Percentiles rank a stretch among this genome's conserved stretches.
These are phyloP conservation scores for Mycena sp. DNA, from an alignment of 1,284 basidiomycete species.

Conservation along the genomic window DNA sequence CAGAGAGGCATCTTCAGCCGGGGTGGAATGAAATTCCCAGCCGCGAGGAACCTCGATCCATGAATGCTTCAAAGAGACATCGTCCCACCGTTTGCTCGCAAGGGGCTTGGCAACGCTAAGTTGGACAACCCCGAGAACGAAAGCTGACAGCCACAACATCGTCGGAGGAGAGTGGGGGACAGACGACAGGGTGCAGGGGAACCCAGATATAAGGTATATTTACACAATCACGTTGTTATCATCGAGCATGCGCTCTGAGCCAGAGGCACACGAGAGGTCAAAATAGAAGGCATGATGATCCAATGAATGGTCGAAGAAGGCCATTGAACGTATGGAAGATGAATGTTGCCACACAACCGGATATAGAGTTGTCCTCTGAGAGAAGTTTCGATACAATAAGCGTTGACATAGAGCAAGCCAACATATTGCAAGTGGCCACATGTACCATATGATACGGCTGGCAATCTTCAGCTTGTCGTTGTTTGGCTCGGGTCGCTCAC, in stretches of 20 bases:
- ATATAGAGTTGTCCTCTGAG: too few species aligned
- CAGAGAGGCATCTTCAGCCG: conserved; percentile 48
- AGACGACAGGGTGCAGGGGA: neutral
- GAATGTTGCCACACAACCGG: too few species aligned
- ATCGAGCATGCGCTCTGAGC: conserved; percentile 17
- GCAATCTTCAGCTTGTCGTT: too few species aligned
- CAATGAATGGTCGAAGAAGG: conserved; percentile 13
- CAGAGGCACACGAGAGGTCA: conserved; percentile 8
- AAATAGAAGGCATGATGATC: conserved; percentile 18
- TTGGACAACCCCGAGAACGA: conserved; percentile 26
- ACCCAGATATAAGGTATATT: neutral
- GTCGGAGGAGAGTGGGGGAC: conserved; percentile 1
- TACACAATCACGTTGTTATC: conserved; percentile 11
- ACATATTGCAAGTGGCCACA: too few species aligned
- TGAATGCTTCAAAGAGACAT: conserved; percentile 52
- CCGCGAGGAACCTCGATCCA: conserved; percentile 50
- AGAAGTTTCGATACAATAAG: too few species aligned
- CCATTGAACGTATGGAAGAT: conserved; percentile 17
- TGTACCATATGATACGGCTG: too few species aligned
- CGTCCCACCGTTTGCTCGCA: conserved; percentile 46
- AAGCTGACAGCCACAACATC: conserved; percentile 31
- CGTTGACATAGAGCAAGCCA: too few species aligned
- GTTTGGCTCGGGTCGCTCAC: too few species aligned
- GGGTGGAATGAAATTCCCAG: conserved; percentile 48
- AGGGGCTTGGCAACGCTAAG: conserved; percentile 33